Percentiles rank a stretch among this genome's conserved stretches.
Conservation (phyloP, 2,329 filamentous ascomycete genomes). For the Exophiala viscosa region DNA sequence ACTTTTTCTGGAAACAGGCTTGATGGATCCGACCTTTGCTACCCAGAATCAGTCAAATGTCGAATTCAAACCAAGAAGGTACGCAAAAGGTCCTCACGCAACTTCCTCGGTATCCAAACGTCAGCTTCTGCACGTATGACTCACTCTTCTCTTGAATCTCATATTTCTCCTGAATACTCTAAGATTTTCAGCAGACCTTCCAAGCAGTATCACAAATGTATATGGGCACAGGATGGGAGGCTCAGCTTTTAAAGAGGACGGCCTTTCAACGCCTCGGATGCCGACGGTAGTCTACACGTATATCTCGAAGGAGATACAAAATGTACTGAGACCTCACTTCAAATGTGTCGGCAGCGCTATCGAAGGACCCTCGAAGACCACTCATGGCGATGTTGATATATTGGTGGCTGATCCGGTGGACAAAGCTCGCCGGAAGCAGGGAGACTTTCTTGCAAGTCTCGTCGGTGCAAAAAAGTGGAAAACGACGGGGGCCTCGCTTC, state of each 20-base stretch:
- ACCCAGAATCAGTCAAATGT: neutral
- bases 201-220: neutral
- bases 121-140: too few species aligned
- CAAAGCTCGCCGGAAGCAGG: neutral
- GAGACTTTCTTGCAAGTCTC: constrained; percentile 3
- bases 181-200: constrained; percentile 24
- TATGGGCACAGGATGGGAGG: neutral
- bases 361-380: constrained; percentile 64
- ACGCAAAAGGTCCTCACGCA: too few species aligned
- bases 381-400: constrained; percentile 71
- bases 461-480: constrained; percentile 11
- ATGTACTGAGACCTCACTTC: constrained; percentile 50
- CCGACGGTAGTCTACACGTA: neutral
- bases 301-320: neutral
- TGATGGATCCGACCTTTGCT: too few species aligned
- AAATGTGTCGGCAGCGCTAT: constrained; percentile 56
- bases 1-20: too few species aligned
- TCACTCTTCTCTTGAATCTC: too few species aligned
- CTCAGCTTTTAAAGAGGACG: neutral
- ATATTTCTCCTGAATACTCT: too few species aligned
- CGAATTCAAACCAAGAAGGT: neutral
- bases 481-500: constrained; percentile 22
- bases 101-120: too few species aligned
- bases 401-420: constrained; percentile 52
- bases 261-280: neutral